Evolutionary conservation across 768 basidiomycete species (phyloP), one percentile per base, ranked within the genome.

Genomic region (Suillus paluster): DNA sequence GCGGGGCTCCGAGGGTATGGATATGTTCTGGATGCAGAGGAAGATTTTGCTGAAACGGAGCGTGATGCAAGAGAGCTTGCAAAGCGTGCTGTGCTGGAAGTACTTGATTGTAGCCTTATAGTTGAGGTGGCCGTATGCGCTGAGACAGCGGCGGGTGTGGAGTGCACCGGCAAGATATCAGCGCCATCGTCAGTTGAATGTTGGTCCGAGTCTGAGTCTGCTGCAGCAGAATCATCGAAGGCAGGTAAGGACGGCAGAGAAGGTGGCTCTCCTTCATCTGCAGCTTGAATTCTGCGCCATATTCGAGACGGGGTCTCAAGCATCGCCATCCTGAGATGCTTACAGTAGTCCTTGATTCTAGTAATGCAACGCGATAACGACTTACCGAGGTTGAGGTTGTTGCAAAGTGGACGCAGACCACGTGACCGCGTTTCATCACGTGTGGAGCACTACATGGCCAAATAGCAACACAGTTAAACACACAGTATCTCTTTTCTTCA

Each of bases 271-370:
- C 80, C 75, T 63, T 86, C 85, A 66, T 92, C 89, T n/a, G 83
- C 79, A 0, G 84, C 88, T 73, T 94, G 86, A 56, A 95, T 93
- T 50, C 93, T 84, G 33, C 92, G 83, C 89, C 89, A 91, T 69
- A 95, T 87, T 48, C 92, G 82, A 27, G 93, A 94, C 0, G 92
- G 92, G 17, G 92, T 95, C 75, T 95, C 92, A 30, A 86, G 80
- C 76, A 84, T 74, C 17, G 80, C 80, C 69, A 86, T 81, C 77
- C 30, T 44, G 15, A 48, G 25, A 58, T 8, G 49, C n/a, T 36
- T 8, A 39, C 38, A 4, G 27, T 3, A 62, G n/a, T 33, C 34
- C 27, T 53, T 12, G 21, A 17, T 21, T 33, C 19, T 59, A n/a
- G n/a, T n/a, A 21, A 11, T 44, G 36, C 23, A 44, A n/a, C 19